Conservation (phyloP, 2,329 filamentous ascomycete genomes). For the Trichoderma brevicompactum region DNA sequence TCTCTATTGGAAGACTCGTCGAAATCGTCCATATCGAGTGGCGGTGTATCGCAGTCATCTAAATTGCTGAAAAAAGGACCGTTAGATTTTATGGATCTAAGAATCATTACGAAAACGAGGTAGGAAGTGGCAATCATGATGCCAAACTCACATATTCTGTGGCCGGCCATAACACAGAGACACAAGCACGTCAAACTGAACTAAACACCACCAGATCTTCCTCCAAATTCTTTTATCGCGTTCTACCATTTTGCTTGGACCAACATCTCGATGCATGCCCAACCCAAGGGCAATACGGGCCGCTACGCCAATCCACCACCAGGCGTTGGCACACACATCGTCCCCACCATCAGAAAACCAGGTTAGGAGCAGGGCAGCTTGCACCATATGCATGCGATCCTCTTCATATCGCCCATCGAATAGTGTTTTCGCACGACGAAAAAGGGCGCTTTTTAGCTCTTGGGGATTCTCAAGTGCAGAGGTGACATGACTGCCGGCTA, state of each 20-base stretch:
- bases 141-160: background rate
- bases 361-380: conserved; percentile 54
- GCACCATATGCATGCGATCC: conserved; percentile 53
- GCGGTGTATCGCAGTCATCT: background rate
- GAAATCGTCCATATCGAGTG: background rate
- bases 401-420: conserved; percentile 55
- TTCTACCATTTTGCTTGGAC: conserved; percentile 12
- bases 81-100: background rate
- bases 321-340: conserved; percentile 42
- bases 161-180: conserved; percentile 27
- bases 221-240: conserved; percentile 21
- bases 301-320: background rate
- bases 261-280: conserved; percentile 48
- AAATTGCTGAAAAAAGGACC: background rate
- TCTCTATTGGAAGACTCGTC: background rate
- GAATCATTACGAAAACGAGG: background rate
- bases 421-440: conserved; percentile 45
- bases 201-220: conserved; percentile 30
- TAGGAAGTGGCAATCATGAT: background rate
- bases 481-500: background rate
- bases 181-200: conserved; percentile 29
- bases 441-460: background rate
- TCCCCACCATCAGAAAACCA: conserved; percentile 57
- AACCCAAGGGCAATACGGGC: conserved; percentile 32
- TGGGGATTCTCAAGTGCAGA: background rate